phyloP scores from a whole-genome alignment of 1,139 yeast genomes.

The Hyphopichia khmerensis region DNA sequence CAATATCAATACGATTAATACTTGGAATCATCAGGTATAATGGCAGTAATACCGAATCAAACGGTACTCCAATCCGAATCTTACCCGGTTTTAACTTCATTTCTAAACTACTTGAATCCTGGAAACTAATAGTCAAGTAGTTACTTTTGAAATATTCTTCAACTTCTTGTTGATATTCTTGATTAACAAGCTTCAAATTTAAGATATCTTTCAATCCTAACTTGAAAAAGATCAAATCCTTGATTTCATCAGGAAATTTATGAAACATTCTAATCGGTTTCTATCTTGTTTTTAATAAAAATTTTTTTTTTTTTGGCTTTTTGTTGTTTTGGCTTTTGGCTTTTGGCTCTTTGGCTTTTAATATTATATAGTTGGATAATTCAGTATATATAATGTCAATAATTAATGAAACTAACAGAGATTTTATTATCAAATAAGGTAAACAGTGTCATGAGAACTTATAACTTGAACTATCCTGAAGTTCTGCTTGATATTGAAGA shows the following conservation, averaged over 20 bases:
- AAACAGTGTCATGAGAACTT: conserved; percentile 3
- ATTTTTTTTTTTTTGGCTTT: not conserved
- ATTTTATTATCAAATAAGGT: conserved; percentile 3
- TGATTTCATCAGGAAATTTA: conserved; percentile 2
- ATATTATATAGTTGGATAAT: not conserved
- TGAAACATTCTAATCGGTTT: conserved; percentile 2
- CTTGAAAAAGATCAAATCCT: not conserved
- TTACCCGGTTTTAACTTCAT: not conserved
- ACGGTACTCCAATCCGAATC: not conserved
- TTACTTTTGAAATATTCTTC: not conserved
- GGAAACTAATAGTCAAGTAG: not conserved
- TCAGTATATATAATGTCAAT: conserved; percentile 1
- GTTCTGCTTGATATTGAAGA: not conserved
- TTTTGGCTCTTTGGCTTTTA: no score
- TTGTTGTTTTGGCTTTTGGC: not conserved
- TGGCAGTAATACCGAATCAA: not conserved
- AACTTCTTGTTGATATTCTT: not conserved
- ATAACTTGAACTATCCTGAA: not conserved
- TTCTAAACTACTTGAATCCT: not conserved
- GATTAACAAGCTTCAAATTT: not conserved
- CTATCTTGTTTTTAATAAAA: not conserved
- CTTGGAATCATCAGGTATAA: not conserved
- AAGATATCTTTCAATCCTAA: not conserved
- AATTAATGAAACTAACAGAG: conserved; percentile 4
- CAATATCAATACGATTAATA: not conserved